Evolutionary conservation across 2,329 filamentous ascomycete genomes (phyloP).

Genomic region (Corinectria fuckeliana): DNA sequence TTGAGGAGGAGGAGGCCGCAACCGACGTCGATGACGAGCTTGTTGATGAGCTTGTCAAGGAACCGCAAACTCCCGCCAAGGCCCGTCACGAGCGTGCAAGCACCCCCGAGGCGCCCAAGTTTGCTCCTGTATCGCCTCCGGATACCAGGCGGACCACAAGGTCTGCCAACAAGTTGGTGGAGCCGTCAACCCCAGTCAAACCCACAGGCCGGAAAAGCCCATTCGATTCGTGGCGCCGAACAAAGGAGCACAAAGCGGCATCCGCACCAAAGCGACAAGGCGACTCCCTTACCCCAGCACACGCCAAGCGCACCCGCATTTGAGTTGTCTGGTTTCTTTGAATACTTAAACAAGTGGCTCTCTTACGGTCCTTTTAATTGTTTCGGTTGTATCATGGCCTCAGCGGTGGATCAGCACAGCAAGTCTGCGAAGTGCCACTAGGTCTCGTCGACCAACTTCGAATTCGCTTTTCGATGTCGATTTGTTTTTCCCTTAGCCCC

Average conservation of each 20-base stretch:
- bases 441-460: conserved; percentile 2
- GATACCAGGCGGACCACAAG: conserved; percentile 67
- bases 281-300: conserved; percentile 40
- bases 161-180: conserved; percentile 56
- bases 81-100: conserved; percentile 34
- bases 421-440: background rate
- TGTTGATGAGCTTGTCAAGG: conserved; percentile 34
- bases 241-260: conserved; percentile 61
- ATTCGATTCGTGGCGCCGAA: conserved; percentile 73
- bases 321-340: conserved; percentile 26
- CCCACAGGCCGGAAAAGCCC: conserved; percentile 55
- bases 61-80: conserved; percentile 49
- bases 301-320: conserved; percentile 46
- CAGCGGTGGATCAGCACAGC: background rate
- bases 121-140: conserved; percentile 67
- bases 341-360: background rate
- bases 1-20: conserved; percentile 65
- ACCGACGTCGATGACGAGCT: conserved; percentile 63
- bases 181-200: conserved; percentile 52
- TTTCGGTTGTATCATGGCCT: conserved; percentile 10
- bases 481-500: conserved; percentile 17
- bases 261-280: conserved; percentile 52
- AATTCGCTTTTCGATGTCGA: conserved; percentile 25
- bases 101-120: conserved; percentile 63
- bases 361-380: conserved; percentile 17